Evolutionary conservation across 371 early-diverging fungal genomes (phyloP), one percentile per base, ranked within the genome.

Genomic region (Smittium mucronatum): DNA sequence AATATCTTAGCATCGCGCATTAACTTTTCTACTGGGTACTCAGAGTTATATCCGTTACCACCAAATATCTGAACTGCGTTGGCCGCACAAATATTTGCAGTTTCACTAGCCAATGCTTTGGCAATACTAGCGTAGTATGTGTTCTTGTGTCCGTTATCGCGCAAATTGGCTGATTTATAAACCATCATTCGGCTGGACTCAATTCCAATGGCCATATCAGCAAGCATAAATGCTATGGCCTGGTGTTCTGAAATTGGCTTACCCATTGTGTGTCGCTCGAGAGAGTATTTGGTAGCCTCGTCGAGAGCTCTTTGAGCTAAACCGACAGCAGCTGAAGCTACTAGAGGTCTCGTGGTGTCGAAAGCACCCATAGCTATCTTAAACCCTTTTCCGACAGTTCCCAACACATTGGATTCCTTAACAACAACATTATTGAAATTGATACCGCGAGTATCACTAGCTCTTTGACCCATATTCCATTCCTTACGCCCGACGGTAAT

Each of bases 61-160:
- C 97, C 97, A 85, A 93, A 94, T 75, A 97, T 92, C 79, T 97
- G 97, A 21, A 95, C 94, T 1, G 96, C 95, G 75, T 95, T 95
- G 11, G 91, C 86, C 8, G 97, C 95, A 69, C 90, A 85, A 82
- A 93, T 94, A 82, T 95, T 95, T 57, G 97, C 97, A 0, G 93
- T 91, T 74, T 97, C 97, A 15, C 90, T 87, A 1, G 97, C 95
- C 70, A 91, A 81, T 5, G 89, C 93, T 80, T 97, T 97, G 77
- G 96, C 97, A 78, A 94, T 93, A 35, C 92, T 90, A 1, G 97
- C 96, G 75, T 89, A 88, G 84, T 91, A 92, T 26, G 95, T 95
- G 86, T 97, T 97, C 72, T 83, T 83, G 68, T 88, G 77, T 57
- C 89, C 90, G 68, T 88, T 83, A 76, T 97, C 97, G 57, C 89